These are phyloP conservation scores for Colletotrichum sp. DNA, from an alignment of 2,329 filamentous ascomycete genomes.

Conservation along the genomic window DNA sequence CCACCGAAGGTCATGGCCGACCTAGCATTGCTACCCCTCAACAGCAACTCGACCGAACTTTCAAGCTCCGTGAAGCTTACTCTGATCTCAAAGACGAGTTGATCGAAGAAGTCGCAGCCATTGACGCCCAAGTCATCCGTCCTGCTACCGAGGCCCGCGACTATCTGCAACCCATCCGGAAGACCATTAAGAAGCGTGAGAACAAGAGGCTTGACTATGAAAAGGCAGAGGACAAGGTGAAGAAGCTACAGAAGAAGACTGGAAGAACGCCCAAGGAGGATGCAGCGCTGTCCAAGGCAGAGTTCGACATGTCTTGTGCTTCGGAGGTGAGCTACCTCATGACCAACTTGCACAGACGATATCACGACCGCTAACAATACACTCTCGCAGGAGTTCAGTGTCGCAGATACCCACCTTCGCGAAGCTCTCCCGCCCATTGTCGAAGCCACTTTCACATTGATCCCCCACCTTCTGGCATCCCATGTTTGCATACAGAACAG, in stretches of 20 bases:
- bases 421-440: slow-evolving; percentile 75
- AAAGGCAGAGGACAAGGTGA: slow-evolving; percentile 73
- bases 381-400: slow-evolving; percentile 67
- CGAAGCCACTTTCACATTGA: slow-evolving; percentile 72
- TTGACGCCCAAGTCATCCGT: slow-evolving; percentile 72
- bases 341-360: no score
- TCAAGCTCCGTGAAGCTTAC: slow-evolving; percentile 70
- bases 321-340: slow-evolving; percentile 58
- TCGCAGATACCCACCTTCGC: slow-evolving; percentile 76
- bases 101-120: slow-evolving; percentile 70
- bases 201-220: slow-evolving; percentile 85
- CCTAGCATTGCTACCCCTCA: slow-evolving; percentile 66
- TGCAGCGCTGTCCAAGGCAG: slow-evolving; percentile 70
- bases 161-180: slow-evolving; percentile 74
- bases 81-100: slow-evolving; percentile 75
- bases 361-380: background rate
- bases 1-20: slow-evolving; percentile 61
- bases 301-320: slow-evolving; percentile 70
- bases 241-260: slow-evolving; percentile 72
- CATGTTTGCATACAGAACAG: slow-evolving; percentile 81
- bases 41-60: slow-evolving; percentile 66
- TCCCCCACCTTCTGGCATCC: slow-evolving; percentile 72
- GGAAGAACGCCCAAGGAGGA: slow-evolving; percentile 78
- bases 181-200: slow-evolving; percentile 84
- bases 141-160: slow-evolving; percentile 74